phyloP scores from a whole-genome alignment of 495 filamentous ascomycete species.

The Xylaria castorea region DNA sequence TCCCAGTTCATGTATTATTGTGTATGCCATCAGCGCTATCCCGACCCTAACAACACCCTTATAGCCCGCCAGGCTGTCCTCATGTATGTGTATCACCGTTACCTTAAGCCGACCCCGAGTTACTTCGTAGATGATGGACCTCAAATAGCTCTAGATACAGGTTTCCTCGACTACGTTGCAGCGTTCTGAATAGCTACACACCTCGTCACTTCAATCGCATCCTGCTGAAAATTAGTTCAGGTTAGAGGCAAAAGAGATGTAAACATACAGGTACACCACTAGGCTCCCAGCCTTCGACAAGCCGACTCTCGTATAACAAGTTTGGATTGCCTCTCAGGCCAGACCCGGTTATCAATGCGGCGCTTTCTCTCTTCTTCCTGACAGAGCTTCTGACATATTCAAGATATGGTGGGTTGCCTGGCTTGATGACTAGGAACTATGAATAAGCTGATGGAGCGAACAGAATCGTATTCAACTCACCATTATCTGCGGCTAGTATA shows the following conservation, averaged over 20 bases:
- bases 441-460: conserved; percentile 12
- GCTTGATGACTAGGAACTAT: conserved; percentile 58
- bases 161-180: neutral
- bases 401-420: conserved; percentile 77
- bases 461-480: conserved; percentile 12
- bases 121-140: neutral
- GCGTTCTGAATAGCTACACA: conserved; percentile 54
- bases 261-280: conserved; percentile 62
- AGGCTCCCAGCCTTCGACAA: conserved; percentile 71
- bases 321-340: conserved; percentile 68
- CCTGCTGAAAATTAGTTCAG: conserved; percentile 52
- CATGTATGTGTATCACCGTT: neutral
- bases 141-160: neutral
- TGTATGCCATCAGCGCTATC: neutral
- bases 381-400: conserved; percentile 66
- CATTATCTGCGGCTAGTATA: conserved; percentile 75
- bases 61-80: neutral
- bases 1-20: neutral
- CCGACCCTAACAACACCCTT: neutral
- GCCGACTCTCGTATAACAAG: conserved; percentile 69
- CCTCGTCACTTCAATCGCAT: conserved; percentile 74
- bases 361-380: conserved; percentile 53
- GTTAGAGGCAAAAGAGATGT: neutral
- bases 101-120: neutral
- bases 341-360: conserved; percentile 43